Evolutionary conservation across 164 flowering plant genomes (phyloP).

Genomic region (Pachysandra terminalis): DNA sequence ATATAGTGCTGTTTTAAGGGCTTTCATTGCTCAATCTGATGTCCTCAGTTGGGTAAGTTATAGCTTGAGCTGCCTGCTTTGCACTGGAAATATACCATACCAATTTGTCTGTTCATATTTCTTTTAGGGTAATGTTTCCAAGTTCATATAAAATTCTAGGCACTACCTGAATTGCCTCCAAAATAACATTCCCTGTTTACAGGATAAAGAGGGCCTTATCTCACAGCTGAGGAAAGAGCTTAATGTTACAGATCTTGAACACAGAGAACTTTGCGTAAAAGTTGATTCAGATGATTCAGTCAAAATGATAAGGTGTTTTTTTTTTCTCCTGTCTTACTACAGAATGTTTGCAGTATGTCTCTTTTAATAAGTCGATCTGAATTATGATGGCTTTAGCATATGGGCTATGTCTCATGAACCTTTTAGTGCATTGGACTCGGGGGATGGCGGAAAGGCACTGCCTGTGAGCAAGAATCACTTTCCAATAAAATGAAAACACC

Average conservation of each 20-base stretch:
- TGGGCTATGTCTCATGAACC: slow-evolving; percentile 1
- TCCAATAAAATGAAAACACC: slow-evolving; percentile 1
- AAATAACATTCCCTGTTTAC: neutral
- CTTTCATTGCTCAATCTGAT: slow-evolving; percentile 43
- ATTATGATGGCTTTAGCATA: slow-evolving; percentile 2
- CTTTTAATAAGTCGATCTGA: neutral
- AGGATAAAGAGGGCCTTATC: slow-evolving; percentile 37
- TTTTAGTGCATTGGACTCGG: slow-evolving; percentile 14
- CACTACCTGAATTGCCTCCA: neutral
- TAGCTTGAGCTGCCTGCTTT: neutral
- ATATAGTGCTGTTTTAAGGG: slow-evolving; percentile 34
- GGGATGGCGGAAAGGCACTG: slow-evolving; percentile 24
- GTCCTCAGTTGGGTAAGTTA: slow-evolving; percentile 34
- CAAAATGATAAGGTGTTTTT: slow-evolving; percentile 32
- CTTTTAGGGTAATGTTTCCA: neutral
- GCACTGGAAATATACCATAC: neutral
- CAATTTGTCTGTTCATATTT: neutral
- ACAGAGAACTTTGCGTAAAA: slow-evolving; percentile 30
- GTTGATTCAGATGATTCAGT: slow-evolving; percentile 30
- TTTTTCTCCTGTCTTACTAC: neutral
- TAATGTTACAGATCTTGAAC: slow-evolving; percentile 37
- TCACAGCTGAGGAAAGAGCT: slow-evolving; percentile 37
- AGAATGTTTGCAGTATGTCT: neutral
- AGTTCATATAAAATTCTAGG: no score
- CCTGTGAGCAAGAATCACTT: slow-evolving; percentile 10